Evolutionary conservation across 768 basidiomycete species (phyloP).

Genomic region (Leccinum subgranulosum): DNA sequence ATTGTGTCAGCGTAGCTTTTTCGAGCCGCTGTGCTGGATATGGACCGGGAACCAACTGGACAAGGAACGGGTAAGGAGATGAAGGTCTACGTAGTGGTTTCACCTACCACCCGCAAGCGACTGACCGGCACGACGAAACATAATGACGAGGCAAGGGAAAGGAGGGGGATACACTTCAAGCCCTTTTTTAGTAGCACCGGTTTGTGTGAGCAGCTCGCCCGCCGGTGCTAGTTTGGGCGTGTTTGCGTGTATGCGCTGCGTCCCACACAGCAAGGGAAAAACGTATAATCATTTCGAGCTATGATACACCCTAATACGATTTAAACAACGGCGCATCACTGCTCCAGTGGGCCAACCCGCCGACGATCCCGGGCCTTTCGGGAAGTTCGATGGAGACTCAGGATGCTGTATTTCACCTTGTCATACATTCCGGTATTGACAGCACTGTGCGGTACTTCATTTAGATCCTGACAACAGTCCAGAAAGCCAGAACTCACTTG

Average conservation of each 20-base stretch:
- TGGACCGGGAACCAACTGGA: slow-evolving; percentile 69
- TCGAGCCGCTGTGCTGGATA: slow-evolving; percentile 74
- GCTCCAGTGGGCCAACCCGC: slow-evolving; percentile 31
- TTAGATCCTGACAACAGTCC: not conserved
- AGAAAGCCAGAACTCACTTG: slow-evolving; percentile 47
- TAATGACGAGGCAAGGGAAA: slow-evolving; percentile 14
- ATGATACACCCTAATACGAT: slow-evolving; percentile 14
- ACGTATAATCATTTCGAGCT: slow-evolving; percentile 14
- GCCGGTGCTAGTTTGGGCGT: slow-evolving; percentile 24
- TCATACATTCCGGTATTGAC: slow-evolving; percentile 65
- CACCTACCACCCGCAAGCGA: slow-evolving; percentile 52
- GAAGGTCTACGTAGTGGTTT: not conserved
- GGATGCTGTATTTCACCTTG: slow-evolving; percentile 78
- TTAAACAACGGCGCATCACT: slow-evolving; percentile 16
- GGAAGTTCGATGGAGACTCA: slow-evolving; percentile 67
- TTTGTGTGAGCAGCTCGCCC: slow-evolving; percentile 15
- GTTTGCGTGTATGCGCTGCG: slow-evolving; percentile 13
- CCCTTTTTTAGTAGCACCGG: slow-evolving; percentile 5
- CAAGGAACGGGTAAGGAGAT: not conserved
- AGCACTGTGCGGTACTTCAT: slow-evolving; percentile 42
- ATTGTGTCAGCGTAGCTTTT: slow-evolving; percentile 86
- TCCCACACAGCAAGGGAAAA: not conserved
- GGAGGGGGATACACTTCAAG: slow-evolving; percentile 5
- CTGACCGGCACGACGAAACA: slow-evolving; percentile 63
- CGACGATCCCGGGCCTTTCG: slow-evolving; percentile 70